phyloP scores from a whole-genome alignment of 208 protist species.

The Leishmania tarentolae region DNA sequence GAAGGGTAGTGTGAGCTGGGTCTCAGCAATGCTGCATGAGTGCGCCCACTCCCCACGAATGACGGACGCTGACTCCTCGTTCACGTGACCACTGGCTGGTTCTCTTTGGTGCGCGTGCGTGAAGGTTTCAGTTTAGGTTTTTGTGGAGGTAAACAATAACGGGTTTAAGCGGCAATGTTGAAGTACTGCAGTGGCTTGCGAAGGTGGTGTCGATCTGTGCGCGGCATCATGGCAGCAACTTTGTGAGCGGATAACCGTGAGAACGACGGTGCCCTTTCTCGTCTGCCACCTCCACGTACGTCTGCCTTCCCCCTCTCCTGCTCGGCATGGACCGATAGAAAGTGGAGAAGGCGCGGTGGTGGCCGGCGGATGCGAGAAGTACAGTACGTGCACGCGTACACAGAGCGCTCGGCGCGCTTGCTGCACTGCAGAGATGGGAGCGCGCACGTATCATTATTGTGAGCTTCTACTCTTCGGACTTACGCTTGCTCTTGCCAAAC shows the following conservation, averaged over 20 bases:
- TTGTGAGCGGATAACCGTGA: not conserved
- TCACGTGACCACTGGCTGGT: not conserved
- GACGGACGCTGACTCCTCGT: not conserved
- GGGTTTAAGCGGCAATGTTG: not conserved
- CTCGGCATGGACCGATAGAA: not conserved
- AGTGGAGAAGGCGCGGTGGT: not conserved
- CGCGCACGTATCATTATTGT: not conserved
- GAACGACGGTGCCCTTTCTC: not conserved
- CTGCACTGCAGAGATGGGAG: not conserved
- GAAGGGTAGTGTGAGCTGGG: not conserved
- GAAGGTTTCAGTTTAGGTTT: too few species aligned
- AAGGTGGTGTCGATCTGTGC: not conserved
- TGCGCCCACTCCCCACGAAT: not conserved
- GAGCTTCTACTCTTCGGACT: slow-evolving; percentile 11
- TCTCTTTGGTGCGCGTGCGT: not conserved
- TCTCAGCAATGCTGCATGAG: not conserved
- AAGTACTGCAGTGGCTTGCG: not conserved
- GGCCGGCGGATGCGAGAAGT: not conserved
- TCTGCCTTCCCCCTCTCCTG: not conserved
- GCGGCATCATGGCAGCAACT: not conserved
- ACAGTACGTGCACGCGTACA: not conserved
- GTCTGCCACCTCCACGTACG: not conserved
- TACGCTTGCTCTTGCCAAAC: slow-evolving; percentile 43
- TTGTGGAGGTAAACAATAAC: not conserved
- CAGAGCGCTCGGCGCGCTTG: not conserved